Conservation (phyloP, 2,329 filamentous ascomycete genomes). For the Cercospora beticola region DNA sequence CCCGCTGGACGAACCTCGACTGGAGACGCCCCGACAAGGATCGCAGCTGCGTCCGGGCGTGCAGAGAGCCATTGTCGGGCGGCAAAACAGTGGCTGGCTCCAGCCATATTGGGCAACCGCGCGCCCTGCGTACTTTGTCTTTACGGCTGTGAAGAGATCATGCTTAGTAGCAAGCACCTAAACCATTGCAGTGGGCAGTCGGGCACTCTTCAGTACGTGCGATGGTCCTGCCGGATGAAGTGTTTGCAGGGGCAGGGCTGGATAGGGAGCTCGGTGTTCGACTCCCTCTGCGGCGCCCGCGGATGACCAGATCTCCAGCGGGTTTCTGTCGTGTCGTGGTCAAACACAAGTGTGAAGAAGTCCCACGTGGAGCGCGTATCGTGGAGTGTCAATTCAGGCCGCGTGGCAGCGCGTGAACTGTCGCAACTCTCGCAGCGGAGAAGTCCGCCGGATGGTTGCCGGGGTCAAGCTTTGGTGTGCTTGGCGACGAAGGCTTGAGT, state of each 20-base stretch:
- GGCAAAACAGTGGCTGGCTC: conserved; percentile 14
- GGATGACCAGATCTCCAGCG: neutral
- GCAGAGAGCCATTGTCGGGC: conserved; percentile 24
- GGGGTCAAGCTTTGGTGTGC: conserved; percentile 2
- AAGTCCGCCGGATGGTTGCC: neutral
- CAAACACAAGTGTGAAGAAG: neutral
- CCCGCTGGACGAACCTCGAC: conserved; percentile 20
- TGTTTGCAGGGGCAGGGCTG: neutral
- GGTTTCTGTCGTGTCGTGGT: neutral
- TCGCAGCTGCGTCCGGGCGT: conserved; percentile 12
- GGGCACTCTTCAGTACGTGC: neutral
- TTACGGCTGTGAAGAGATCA: neutral
- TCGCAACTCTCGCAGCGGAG: neutral
- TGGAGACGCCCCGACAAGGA: conserved; percentile 20
- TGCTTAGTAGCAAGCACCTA: neutral
- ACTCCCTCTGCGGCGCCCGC: neutral
- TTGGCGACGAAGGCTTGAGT: neutral
- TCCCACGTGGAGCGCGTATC: neutral
- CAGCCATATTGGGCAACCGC: neutral
- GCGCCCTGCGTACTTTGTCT: neutral
- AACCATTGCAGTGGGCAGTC: neutral
- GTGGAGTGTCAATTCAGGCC: neutral
- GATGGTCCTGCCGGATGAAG: neutral
- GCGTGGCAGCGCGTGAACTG: neutral
- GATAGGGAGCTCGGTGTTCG: too few species aligned